Percentiles rank a stretch among this genome's conserved stretches.
phyloP scores from a whole-genome alignment of 1,284 basidiomycete genomes.

The Cronartium quercuum region DNA sequence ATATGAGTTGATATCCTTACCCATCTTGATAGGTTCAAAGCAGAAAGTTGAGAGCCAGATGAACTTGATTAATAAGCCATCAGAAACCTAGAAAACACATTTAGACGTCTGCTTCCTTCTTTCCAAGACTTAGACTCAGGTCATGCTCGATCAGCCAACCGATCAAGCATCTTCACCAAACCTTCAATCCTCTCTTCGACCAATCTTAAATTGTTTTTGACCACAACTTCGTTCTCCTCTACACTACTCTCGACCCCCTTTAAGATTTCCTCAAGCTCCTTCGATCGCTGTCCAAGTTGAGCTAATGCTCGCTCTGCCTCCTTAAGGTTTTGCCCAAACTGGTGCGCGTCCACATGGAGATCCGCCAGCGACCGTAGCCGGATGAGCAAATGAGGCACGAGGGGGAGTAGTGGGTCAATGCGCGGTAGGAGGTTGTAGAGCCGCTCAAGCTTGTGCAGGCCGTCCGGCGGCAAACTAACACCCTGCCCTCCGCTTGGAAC shows the following conservation, averaged over 20 bases:
- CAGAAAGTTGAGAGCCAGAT: too few species aligned
- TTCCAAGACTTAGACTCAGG: too few species aligned
- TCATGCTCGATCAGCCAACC: not conserved
- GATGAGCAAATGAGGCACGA: slow-evolving; percentile 82
- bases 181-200: slow-evolving; percentile 62
- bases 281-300: slow-evolving; percentile 59
- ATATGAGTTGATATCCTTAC: too few species aligned
- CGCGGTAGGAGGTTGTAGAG: slow-evolving; percentile 70
- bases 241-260: slow-evolving; percentile 54
- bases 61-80: too few species aligned
- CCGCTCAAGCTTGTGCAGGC: slow-evolving; percentile 56
- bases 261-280: slow-evolving; percentile 65
- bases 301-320: slow-evolving; percentile 67
- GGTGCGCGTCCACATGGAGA: slow-evolving; percentile 72
- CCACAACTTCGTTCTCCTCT: slow-evolving; percentile 59
- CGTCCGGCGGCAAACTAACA: slow-evolving; percentile 53
- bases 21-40: too few species aligned
- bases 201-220: slow-evolving; percentile 64
- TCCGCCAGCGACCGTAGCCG: slow-evolving; percentile 74
- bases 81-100: too few species aligned
- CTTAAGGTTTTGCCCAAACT: slow-evolving; percentile 59
- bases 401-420: slow-evolving; percentile 76
- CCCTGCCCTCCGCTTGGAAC: slow-evolving; percentile 41
- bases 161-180: not conserved
- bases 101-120: too few species aligned